Base-by-base conservation (phyloP, 169 alveolate genomes). In the Plasmodium malariae region DNA sequence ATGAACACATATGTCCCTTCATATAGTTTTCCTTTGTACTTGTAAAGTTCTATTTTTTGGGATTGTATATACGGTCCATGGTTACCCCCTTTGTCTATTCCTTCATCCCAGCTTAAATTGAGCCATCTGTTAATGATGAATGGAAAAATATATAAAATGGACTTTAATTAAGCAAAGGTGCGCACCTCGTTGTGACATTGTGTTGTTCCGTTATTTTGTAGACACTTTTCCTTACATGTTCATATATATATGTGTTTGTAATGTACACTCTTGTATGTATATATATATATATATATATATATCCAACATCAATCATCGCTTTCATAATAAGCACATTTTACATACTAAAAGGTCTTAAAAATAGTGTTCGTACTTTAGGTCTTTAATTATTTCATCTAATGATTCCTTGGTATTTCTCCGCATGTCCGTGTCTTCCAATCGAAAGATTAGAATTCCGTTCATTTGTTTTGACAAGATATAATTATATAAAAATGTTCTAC, bases 401-500 rank as follows among this genome's bases (percentile, higher is more conserved):
- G 93, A 80, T n/a, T 70, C 92, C 26, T 30, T 36, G n/a, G 85
- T 78, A 40, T 69, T 86, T 55, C 97, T 70, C 12, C 49, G 49
- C 12, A 26, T 73, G 60, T 95, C 97, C 17, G 97, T 94, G 88
- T 95, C 97, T 36, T 95, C 97, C 3, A 95, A 51, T 45, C 97
- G 74, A 24, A 95, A 57, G 43, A 95, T 92, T 1, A 95, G 43
- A 36, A 30, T 72, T 34, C 96, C 96, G 19, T 78, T 69, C 54
- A 72, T 60, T 37, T 88, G 88, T 40, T 78, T 74, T 30, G 96
- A 89, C 34, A 92, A 90, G 37, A 93, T 91, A 57, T 88, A 94
- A 85, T 94, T 95, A 91, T 94, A 95, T 51, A 96, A 88, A 73
- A 93, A 94, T n/a, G 96, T 93, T 59, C 97, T 88, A 45, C 95